These are phyloP conservation scores for Blastocystis sp. DNA, from an alignment of 352 stramenopile genomes.

Conservation along the genomic window DNA sequence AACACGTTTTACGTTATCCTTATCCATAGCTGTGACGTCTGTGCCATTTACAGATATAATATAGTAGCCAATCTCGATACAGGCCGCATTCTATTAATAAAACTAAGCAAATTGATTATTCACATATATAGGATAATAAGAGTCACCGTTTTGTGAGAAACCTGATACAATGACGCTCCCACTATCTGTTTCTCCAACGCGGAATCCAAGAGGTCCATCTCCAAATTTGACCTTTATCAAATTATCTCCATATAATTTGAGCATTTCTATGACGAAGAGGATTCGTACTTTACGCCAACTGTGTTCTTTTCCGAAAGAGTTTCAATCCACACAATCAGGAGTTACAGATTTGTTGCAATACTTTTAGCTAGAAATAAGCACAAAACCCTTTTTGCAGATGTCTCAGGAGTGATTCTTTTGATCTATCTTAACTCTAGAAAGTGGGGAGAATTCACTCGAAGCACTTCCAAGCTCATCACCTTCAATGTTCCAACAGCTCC, in stretches of 20 bases:
- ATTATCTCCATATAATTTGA: slow-evolving; percentile 22
- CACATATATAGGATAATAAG: slow-evolving; percentile 13
- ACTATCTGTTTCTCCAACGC: neutral
- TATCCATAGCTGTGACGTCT: neutral
- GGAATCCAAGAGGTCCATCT: slow-evolving; percentile 37
- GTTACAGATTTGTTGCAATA: too few species aligned
- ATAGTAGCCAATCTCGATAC: neutral
- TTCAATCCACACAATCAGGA: neutral
- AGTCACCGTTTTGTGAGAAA: neutral
- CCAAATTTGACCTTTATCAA: slow-evolving; percentile 28
- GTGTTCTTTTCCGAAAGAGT: neutral
- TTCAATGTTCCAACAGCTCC: slow-evolving; percentile 6
- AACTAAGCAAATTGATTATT: neutral
- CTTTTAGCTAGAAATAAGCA: too few species aligned
- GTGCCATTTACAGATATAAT: slow-evolving; percentile 3
- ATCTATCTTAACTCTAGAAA: neutral
- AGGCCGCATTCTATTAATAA: neutral
- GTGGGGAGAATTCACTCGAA: neutral
- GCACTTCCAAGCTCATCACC: neutral
- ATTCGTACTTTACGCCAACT: neutral
- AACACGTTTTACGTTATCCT: slow-evolving; percentile 1
- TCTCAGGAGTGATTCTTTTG: neutral
- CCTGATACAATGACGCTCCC: neutral
- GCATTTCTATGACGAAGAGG: slow-evolving; percentile 4
- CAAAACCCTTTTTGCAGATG: too few species aligned